Evolutionary conservation across 768 basidiomycete species (phyloP), one percentile per base, ranked within the genome.

Genomic region (Pleurotus pulmonarius): DNA sequence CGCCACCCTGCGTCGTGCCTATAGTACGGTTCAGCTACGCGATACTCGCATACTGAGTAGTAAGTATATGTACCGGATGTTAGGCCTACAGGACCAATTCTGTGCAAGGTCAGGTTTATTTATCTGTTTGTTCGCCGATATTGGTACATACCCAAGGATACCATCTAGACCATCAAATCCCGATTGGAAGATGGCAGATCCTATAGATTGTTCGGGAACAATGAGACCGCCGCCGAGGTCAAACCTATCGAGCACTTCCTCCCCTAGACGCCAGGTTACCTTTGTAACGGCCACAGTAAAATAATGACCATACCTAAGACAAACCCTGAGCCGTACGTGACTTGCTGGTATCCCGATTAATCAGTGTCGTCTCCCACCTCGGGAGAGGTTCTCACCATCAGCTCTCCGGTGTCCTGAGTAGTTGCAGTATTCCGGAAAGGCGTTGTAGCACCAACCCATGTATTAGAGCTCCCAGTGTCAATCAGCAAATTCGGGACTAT

Each of bases 21-120:
- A 13, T 34, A 34, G 59, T 56, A 1, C 49, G 46, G 4, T 24
- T 41, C 3, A 56, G 9, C 43, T 4, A 20, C 11, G 29, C 29
- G 3, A 34, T 34, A 2, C 4, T 43, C 51, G 25, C 37, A 53
- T 15, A 49, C 16, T 44, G 12, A 25, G 25, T 58, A 25, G 12
- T 29, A 11, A 58, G 16, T 20, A 53, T 49, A 63, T 49, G 67
- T 70, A 51, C 72, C 74, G 54, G 67, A 5, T 1, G 82, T 82
- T 49, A 83, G 65, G 49, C 60, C 66, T 16, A 63, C 61, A 11
- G 82, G 82, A 9, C 81, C 82, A 43, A 82, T 70, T 26, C 79
- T 80, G 34, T 25, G 29, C 12, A 34, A 46, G 6, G 25, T 44
- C 38, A 34, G 11, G 8, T 9, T 9, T 34, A 29, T 29, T 29